phyloP scores from a whole-genome alignment of 2,329 filamentous ascomycete genomes.

The Penicillium glabrum region DNA sequence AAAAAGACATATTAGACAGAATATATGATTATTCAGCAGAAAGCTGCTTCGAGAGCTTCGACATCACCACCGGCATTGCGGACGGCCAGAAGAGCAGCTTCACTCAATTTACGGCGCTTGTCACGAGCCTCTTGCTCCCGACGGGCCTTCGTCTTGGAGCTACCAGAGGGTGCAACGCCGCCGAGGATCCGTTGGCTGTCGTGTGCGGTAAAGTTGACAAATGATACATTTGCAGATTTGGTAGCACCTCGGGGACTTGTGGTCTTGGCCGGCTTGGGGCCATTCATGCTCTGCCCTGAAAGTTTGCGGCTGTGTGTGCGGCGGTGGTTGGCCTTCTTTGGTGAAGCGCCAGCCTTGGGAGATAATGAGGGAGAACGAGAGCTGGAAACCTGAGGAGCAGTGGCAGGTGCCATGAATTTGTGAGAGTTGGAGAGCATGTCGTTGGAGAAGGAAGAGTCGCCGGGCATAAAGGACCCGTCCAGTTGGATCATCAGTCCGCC shows the following conservation, averaged over 20 bases:
- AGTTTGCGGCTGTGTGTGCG: slow-evolving; percentile 43
- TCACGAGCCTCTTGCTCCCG: slow-evolving; percentile 86
- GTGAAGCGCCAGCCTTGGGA: slow-evolving; percentile 32
- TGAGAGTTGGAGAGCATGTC: slow-evolving; percentile 24
- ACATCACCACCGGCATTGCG: slow-evolving; percentile 48
- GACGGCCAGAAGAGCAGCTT: slow-evolving; percentile 45
- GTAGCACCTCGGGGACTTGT: slow-evolving; percentile 32
- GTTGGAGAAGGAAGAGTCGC: slow-evolving; percentile 30
- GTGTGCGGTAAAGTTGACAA: slow-evolving; percentile 86
- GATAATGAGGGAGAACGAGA: slow-evolving; percentile 42
- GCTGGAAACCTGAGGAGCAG: slow-evolving; percentile 26
- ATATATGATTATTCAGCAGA: slow-evolving; percentile 29
- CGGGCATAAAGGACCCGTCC: slow-evolving; percentile 34
- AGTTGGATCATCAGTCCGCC: slow-evolving; percentile 43
- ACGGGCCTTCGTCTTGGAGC: slow-evolving; percentile 90
- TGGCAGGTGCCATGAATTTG: slow-evolving; percentile 30
- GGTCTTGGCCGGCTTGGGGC: slow-evolving; percentile 34
- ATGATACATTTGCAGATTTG: slow-evolving; percentile 56
- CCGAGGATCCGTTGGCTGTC: slow-evolving; percentile 79
- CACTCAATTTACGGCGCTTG: slow-evolving; percentile 55
- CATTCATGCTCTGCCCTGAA: slow-evolving; percentile 36
- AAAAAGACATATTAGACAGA: slow-evolving; percentile 10
- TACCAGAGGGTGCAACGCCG: slow-evolving; percentile 88
- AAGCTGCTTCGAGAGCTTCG: slow-evolving; percentile 42
- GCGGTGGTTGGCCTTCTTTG: slow-evolving; percentile 34